Base-by-base conservation (phyloP, 805 yeast genomes). In the Kodamaea jinghongensis region DNA sequence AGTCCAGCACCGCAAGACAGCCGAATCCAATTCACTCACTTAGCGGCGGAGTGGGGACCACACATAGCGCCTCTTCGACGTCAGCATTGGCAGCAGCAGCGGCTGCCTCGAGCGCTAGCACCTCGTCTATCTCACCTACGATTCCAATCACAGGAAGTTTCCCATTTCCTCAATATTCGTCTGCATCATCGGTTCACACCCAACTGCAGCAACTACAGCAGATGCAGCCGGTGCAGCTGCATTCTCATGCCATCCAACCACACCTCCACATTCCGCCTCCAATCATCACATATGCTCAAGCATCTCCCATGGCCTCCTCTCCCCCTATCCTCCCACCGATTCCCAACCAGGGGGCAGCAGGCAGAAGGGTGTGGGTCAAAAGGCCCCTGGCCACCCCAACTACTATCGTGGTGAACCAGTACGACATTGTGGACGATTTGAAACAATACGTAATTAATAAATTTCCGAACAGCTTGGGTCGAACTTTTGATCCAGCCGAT, bases 401-500 rank as follows among this genome's bases (percentile, higher is more conserved):
- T 0, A 76, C 95, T 1, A 61, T 90, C 5, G 56, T 70, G 42
- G 83, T 86, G 13, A 67, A 70, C 12, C 78, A 78, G 22, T 55
- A 60, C 14, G 91, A 86, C 54, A 72, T 89, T 1, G 74, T 90
- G 4, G 98, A 90, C 58, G 96, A 91, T 59, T 66, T 90, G 50
- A 90, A 90, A 53, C 64, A 72, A 8, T 72, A 78, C 43, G 72
- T 90, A 1, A 60, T 81, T 27, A 64, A 63, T 32, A 85, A 82
- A 50, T 84, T 75, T 57, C 85, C 95, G 39, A 79, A 83, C 43
- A 73, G 86, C 2, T 54, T 83, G 41, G 85, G 80, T 3, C 57
- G 75, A 44, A 56, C 66, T 33, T 75, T 71, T 53, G 88, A 88
- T 63, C 81, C 95, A 6, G 79, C 95, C 8, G 87, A 86, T 55